phyloP scores from a whole-genome alignment of 768 basidiomycete genomes.

The Hysterangium stoloniferum region DNA sequence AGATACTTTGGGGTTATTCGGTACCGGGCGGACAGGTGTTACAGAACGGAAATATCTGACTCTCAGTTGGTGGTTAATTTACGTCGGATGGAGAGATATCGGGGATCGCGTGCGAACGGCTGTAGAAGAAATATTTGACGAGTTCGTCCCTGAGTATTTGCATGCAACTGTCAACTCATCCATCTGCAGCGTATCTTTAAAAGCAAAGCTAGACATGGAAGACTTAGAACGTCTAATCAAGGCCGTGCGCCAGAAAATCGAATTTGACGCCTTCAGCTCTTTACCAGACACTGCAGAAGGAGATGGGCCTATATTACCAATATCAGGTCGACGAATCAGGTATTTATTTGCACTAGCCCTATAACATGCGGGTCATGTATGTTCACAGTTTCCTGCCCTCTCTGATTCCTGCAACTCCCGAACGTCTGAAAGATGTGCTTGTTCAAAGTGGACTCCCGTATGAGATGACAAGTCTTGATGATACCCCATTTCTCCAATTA shows the following conservation, averaged over 20 bases:
- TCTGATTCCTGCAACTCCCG: slow-evolving; percentile 66
- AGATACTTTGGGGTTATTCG: slow-evolving; percentile 26
- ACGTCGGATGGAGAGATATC: slow-evolving; percentile 87
- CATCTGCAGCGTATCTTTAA: slow-evolving; percentile 67
- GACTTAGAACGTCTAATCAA: slow-evolving; percentile 63
- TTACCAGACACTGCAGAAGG: slow-evolving; percentile 44
- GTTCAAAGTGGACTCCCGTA: slow-evolving; percentile 50
- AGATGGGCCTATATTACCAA: neutral
- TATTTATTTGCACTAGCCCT: slow-evolving; percentile 24
- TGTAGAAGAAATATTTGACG: slow-evolving; percentile 78
- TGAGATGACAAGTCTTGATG: slow-evolving; percentile 25
- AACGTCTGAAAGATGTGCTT: slow-evolving; percentile 61
- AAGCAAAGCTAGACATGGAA: slow-evolving; percentile 58
- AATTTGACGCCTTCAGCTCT: slow-evolving; percentile 39
- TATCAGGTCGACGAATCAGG: slow-evolving; percentile 44
- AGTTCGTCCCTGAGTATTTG: slow-evolving; percentile 38
- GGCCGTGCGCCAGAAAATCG: slow-evolving; percentile 72
- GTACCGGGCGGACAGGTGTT: slow-evolving; percentile 27
- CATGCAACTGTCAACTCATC: slow-evolving; percentile 1
- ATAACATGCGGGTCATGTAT: neutral
- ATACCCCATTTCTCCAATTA: slow-evolving; percentile 51
- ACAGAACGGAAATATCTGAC: slow-evolving; percentile 77
- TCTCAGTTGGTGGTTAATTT: slow-evolving; percentile 87
- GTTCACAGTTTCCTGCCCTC: slow-evolving; percentile 59
- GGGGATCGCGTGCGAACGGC: slow-evolving; percentile 62